phyloP scores from a whole-genome alignment of 2,329 filamentous ascomycete species.

The Xylaria sp. region DNA sequence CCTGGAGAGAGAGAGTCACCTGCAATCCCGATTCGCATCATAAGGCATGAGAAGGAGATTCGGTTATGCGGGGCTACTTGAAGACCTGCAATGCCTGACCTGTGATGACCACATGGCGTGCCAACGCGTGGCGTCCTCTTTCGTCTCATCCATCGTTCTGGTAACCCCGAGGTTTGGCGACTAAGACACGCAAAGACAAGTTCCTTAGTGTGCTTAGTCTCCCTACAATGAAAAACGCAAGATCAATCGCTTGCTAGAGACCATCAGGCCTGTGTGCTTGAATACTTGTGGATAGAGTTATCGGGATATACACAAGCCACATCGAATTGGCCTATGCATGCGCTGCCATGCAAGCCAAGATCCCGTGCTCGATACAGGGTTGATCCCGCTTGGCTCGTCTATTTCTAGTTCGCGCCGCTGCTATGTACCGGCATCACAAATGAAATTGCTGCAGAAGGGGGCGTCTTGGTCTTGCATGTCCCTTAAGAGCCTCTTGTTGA shows the following conservation, averaged over 20 bases:
- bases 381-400: conserved; percentile 16
- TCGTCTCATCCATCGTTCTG: not conserved
- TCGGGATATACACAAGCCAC: conserved; percentile 8
- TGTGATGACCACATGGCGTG: conserved; percentile 12
- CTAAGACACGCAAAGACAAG: not conserved
- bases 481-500: not conserved
- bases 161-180: not conserved
- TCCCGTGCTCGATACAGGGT: conserved; percentile 22
- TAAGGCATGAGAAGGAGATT: conserved; percentile 12
- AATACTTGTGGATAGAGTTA: not conserved
- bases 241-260: not conserved
- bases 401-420: conserved; percentile 1
- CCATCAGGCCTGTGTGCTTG: not conserved
- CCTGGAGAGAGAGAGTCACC: conserved; percentile 12
- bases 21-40: conserved; percentile 15
- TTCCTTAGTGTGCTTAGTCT: not conserved
- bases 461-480: not conserved
- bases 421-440: not conserved
- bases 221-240: not conserved
- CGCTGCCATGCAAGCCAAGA: conserved; percentile 20
- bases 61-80: conserved; percentile 25
- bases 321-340: conserved; percentile 9
- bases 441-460: not conserved
- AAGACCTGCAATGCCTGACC: conserved; percentile 1
- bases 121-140: not conserved